phyloP scores from a whole-genome alignment of 2,329 filamentous ascomycete species.

The Pezicula carpinea region DNA sequence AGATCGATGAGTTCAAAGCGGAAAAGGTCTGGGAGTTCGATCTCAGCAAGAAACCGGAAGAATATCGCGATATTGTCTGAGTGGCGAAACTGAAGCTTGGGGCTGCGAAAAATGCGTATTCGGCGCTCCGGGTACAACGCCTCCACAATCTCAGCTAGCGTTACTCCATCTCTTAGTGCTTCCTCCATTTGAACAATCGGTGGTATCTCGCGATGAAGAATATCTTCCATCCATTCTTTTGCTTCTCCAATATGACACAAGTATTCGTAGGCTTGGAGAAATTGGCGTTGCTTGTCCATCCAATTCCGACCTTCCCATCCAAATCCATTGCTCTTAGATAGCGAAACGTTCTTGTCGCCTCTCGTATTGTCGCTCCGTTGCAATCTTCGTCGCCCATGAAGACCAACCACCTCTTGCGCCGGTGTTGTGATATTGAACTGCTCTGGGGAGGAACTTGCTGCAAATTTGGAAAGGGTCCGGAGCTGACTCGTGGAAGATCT shows the following conservation, averaged over 20 bases:
- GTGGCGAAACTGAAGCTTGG: constrained; percentile 86
- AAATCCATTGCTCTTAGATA: constrained; percentile 48
- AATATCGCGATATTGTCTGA: constrained; percentile 98
- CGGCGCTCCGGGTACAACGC: constrained; percentile 73
- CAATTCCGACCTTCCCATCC: constrained; percentile 83
- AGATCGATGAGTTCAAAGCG: constrained; percentile 95
- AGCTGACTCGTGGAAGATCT: constrained; percentile 89
- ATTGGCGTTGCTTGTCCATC: constrained; percentile 99
- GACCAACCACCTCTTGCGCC: constrained; percentile 79
- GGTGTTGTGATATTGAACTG: constrained; percentile 76
- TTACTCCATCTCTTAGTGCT: constrained; percentile 86
- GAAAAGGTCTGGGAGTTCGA: constrained; percentile 91
- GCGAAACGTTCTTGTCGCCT: constrained; percentile 32
- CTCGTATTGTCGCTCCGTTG: constrained; percentile 61
- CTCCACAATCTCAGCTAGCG: constrained; percentile 89
- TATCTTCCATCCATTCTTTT: constrained; percentile 97
- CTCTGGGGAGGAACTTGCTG: constrained; percentile 68
- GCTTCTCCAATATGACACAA: constrained; percentile 98
- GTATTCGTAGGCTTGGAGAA: constrained; percentile 95
- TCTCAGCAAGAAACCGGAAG: constrained; percentile 87
- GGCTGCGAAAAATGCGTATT: constrained; percentile 78
- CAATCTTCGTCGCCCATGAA: constrained; percentile 77
- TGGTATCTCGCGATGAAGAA: constrained; percentile 79
- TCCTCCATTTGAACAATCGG: constrained; percentile 93
- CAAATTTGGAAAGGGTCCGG: constrained; percentile 78